phyloP scores from a whole-genome alignment of 305 asterid species.

The Euphrasia arctica region DNA sequence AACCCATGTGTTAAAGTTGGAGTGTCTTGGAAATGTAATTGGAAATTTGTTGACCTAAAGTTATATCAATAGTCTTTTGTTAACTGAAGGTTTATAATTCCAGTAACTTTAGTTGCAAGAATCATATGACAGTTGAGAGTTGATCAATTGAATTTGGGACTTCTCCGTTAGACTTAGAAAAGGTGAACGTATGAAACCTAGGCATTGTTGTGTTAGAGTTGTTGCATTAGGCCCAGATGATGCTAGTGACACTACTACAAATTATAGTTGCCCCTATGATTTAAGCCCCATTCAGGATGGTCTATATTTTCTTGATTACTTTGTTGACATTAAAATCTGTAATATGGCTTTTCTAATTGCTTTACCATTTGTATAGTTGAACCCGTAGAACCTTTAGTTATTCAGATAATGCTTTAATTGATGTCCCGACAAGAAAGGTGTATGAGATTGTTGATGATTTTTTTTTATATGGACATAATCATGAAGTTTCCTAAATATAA shows the following conservation, averaged over 20 bases:
- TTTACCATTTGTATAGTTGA: too few species aligned
- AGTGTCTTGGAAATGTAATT: slow-evolving; percentile 11
- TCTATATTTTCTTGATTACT: neutral
- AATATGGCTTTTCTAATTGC: too few species aligned
- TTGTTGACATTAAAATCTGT: neutral
- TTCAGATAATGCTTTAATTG: too few species aligned
- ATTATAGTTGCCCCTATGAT: slow-evolving; percentile 6
- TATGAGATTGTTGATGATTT: too few species aligned
- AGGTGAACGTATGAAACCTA: slow-evolving; percentile 2
- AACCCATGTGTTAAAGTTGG: slow-evolving; percentile 11
- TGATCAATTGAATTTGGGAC: slow-evolving; percentile 7
- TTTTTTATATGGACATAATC: neutral
- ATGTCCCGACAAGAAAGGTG: too few species aligned
- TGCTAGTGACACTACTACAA: neutral
- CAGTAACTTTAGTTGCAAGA: slow-evolving; percentile 7
- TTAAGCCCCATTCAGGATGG: slow-evolving; percentile 9
- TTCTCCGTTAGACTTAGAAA: neutral
- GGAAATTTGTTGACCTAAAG: slow-evolving; percentile 5
- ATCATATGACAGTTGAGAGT: slow-evolving; percentile 9
- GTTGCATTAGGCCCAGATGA: neutral
- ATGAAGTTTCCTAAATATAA: slow-evolving; percentile 4
- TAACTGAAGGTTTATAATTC: slow-evolving; percentile 13
- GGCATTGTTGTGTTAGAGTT: slow-evolving; percentile 2
- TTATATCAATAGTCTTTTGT: neutral
- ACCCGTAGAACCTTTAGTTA: too few species aligned